Evolutionary conservation across 352 stramenopile species (phyloP).

Genomic region (Pythium oligandrum): DNA sequence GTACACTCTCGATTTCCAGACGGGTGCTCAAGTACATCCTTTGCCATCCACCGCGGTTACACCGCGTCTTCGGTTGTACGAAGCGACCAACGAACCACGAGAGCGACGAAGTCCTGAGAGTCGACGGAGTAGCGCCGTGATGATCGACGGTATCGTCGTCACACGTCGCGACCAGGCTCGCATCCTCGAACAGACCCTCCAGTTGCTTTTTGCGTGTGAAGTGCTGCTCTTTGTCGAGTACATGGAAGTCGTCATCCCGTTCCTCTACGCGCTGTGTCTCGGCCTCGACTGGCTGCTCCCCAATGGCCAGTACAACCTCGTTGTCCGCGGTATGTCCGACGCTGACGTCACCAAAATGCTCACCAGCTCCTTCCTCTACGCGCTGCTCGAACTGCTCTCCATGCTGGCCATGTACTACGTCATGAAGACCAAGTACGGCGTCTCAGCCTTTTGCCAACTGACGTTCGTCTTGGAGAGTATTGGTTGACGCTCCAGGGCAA

Average conservation of each 20-base stretch:
- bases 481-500: slow-evolving; percentile 33
- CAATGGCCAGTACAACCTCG: slow-evolving; percentile 15
- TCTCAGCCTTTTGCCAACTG: slow-evolving; percentile 24
- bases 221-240: slow-evolving; percentile 16
- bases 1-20: too few relatives aligned
- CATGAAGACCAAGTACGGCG: slow-evolving; percentile 21
- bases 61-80: too few relatives aligned
- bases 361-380: slow-evolving; percentile 20
- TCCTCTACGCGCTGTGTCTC: background rate
- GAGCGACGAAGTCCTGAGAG: too few relatives aligned
- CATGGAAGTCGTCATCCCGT: slow-evolving; percentile 17
- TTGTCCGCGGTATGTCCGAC: slow-evolving; percentile 6
- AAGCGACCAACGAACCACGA: too few relatives aligned
- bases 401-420: slow-evolving; percentile 22
- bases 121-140: background rate
- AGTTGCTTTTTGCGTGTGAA: slow-evolving; percentile 12
- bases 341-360: background rate
- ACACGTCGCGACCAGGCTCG: slow-evolving; percentile 6
- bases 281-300: background rate
- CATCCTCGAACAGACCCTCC: slow-evolving; percentile 14
- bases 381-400: slow-evolving; percentile 24
- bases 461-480: slow-evolving; percentile 28
- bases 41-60: too few relatives aligned
- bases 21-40: too few relatives aligned
- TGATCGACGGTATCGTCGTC: slow-evolving; percentile 1